Evolutionary conservation across 331 rosid genomes (phyloP), one percentile per base, ranked within the genome.

Genomic region (Pyracantha coccinea): DNA sequence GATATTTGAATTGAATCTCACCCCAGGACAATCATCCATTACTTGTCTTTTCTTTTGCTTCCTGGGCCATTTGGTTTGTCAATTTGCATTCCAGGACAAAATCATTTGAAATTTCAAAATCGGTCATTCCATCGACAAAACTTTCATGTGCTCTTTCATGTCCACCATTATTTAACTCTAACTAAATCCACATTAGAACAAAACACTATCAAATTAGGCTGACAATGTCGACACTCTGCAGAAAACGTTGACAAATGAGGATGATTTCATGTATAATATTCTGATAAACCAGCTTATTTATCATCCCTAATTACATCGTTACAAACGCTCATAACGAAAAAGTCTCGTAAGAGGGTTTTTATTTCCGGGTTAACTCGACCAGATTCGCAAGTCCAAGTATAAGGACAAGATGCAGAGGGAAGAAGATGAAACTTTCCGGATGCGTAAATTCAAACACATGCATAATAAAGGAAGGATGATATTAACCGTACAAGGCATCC

Each of bases 401-500:
- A 21, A 28, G 65, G 52, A 71, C 57, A 32, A 7, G 38, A 57
- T 72, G 58, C 57, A 16, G 59, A 8, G 38, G 67, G 33, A 23
- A 41, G 44, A 28, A 23, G 61, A 33, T 55, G 32, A 58, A 62
- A 27, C 17, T 14, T 62, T 15, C 38, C 38, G 41, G 41, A 62
- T 28, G 20, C 68, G 62, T n/a, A 70, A 53, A 19, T 25, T 53
- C 45, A 50, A 19, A 35, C 24, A 66, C 64, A 16, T 9, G 73
- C 54, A 28, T 11, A 33, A 19, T 5, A 71, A 24, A 67, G 24
- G 75, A 32, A 17, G 68, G 65, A 15, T 2, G 47, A 23, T 16
- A 74, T 83, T 83, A 92, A 65, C 77, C 86, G 77, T 81, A 92
- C 83, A 79, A 78, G 33, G 78, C 93, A 79, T 87, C 96, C 27